Conservation (phyloP, 495 filamentous ascomycete genomes). For the Penicillium tannophilum region DNA sequence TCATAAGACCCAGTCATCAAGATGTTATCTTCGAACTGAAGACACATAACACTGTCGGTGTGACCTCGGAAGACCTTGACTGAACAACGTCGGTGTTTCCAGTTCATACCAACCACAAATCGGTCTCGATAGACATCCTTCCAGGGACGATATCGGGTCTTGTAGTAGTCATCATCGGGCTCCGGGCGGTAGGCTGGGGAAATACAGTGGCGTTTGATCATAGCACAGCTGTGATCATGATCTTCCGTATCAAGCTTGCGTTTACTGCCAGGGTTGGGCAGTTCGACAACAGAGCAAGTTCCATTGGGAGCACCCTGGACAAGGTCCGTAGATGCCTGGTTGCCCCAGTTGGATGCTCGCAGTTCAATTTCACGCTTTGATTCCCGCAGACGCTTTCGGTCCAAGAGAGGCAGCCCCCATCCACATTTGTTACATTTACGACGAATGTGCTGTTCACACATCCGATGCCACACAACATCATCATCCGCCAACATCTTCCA, state of each 20-base stretch:
- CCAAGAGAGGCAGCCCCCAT: conserved; percentile 88
- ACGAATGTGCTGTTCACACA: conserved; percentile 99
- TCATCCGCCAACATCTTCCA: conserved; percentile 91
- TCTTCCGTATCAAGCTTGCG: conserved; percentile 35
- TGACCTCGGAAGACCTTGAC: conserved; percentile 84
- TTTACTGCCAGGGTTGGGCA: conserved; percentile 34
- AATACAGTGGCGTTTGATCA: conserved; percentile 41
- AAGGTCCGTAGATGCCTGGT: conserved; percentile 25
- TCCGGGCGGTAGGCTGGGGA: conserved; percentile 30
- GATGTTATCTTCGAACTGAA: conserved; percentile 93
- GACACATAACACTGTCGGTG: conserved; percentile 90
- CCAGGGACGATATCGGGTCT: conserved; percentile 70
- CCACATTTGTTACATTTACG: conserved; percentile 96
- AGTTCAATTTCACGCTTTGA: conserved; percentile 84
- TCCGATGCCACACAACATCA: conserved; percentile 96
- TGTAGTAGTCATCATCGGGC: conserved; percentile 46
- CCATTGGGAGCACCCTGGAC: conserved; percentile 21
- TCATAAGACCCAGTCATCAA: conserved; percentile 96
- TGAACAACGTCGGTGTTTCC: conserved; percentile 89
- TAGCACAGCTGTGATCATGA: conserved; percentile 30
- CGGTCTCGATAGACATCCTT: conserved; percentile 91
- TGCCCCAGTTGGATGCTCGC: conserved; percentile 59
- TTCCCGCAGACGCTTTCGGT: conserved; percentile 82
- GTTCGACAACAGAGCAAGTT: conserved; percentile 23
- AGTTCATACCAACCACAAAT: conserved; percentile 89